phyloP scores from a whole-genome alignment of 2,329 filamentous ascomycete genomes.

The Neobulgaria alba region DNA sequence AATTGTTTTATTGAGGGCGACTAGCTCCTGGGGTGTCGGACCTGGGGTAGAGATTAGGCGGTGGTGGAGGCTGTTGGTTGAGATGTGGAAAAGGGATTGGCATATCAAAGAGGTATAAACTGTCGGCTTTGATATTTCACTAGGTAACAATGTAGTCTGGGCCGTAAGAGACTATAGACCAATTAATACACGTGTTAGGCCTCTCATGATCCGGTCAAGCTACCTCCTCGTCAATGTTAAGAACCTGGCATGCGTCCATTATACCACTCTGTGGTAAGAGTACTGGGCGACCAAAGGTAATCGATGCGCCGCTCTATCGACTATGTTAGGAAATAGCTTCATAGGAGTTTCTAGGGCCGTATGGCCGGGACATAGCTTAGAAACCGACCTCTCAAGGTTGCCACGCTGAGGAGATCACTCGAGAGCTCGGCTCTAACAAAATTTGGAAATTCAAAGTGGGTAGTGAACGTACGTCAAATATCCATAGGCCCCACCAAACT shows the following conservation, averaged over 20 bases:
- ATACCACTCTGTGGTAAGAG: conserved; percentile 11
- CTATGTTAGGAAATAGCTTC: no score
- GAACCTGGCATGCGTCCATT: conserved; percentile 11
- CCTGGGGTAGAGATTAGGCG: conserved; percentile 35
- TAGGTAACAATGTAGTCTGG: conserved; percentile 30
- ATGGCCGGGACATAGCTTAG: no score
- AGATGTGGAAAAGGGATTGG: conserved; percentile 34
- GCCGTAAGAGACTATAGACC: conserved; percentile 28
- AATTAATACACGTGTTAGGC: background rate
- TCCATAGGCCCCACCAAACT: conserved; percentile 36
- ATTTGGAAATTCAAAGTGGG: background rate
- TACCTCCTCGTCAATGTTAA: conserved; percentile 16
- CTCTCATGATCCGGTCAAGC: background rate
- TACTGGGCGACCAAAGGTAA: conserved; percentile 37
- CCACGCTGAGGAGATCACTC: no score
- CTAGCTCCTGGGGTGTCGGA: conserved; percentile 33
- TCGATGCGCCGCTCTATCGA: conserved; percentile 35
- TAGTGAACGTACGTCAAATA: conserved; percentile 30
- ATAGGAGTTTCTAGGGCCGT: no score
- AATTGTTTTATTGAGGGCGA: conserved; percentile 32
- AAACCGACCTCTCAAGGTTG: no score
- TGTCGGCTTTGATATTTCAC: conserved; percentile 32
- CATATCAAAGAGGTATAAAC: conserved; percentile 35
- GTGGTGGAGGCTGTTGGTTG: conserved; percentile 36
- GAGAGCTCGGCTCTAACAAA: no score